These are phyloP conservation scores for Hysterium pulicare DNA, from an alignment of 2,329 filamentous ascomycete genomes.

Conservation along the genomic window DNA sequence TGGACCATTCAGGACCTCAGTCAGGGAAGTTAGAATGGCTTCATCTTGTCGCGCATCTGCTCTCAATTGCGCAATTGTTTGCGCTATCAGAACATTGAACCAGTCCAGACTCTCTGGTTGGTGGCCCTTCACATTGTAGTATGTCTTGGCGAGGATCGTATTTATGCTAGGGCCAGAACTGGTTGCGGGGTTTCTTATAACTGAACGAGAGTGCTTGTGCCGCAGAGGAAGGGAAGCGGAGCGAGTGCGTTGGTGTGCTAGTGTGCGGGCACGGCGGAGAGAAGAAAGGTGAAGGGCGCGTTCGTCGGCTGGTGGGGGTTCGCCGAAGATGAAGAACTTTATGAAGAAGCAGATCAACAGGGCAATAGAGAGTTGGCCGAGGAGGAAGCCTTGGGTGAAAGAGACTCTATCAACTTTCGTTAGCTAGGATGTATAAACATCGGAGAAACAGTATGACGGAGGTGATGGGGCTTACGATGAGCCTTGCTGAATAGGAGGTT, in stretches of 20 bases:
- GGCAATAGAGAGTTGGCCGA: conserved; percentile 90
- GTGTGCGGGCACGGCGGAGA: conserved; percentile 67
- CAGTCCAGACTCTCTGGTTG: conserved; percentile 96
- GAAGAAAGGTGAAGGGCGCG: conserved; percentile 73
- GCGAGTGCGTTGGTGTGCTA: conserved; percentile 56
- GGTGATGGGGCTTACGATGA: conserved; percentile 17
- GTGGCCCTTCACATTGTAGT: conserved; percentile 93
- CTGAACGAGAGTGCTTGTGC: conserved; percentile 36
- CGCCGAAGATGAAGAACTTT: conserved; percentile 99
- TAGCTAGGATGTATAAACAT: too few species aligned
- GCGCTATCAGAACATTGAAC: conserved; percentile 97
- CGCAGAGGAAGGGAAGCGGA: conserved; percentile 31
- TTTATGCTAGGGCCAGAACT: conserved; percentile 71
- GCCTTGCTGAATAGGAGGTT: conserved; percentile 11
- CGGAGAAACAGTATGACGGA: neutral
- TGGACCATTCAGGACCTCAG: conserved; percentile 79
- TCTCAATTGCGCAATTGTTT: conserved; percentile 93
- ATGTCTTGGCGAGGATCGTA: conserved; percentile 92
- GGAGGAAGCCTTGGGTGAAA: conserved; percentile 88
- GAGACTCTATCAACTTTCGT: conserved; percentile 73
- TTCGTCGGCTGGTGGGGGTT: conserved; percentile 78
- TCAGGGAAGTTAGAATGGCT: conserved; percentile 81
- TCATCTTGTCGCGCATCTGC: conserved; percentile 90
- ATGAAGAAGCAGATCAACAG: conserved; percentile 92
- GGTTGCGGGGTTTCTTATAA: conserved; percentile 44